These are phyloP conservation scores for Naganishia cerealis DNA, from an alignment of 1,284 basidiomycete genomes.

Conservation along the genomic window DNA sequence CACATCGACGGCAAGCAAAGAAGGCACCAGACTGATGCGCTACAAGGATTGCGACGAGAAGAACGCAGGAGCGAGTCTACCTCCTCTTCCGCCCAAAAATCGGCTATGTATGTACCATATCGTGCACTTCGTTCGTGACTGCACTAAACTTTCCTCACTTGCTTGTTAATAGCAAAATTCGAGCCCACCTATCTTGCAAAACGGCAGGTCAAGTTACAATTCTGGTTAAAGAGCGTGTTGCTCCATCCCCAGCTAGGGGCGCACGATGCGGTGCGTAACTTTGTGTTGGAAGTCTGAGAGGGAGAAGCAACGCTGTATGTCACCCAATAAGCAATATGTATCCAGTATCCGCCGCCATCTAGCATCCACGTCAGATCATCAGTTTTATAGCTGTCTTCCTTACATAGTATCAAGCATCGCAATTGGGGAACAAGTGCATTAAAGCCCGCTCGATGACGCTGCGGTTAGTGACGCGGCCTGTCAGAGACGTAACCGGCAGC, in stretches of 20 bases:
- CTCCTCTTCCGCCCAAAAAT: constrained; percentile 34
- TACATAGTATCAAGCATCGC: too few relatives aligned
- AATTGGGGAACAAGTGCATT: too few relatives aligned
- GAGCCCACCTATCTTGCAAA: constrained; percentile 32
- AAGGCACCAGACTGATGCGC: neutral
- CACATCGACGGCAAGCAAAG: neutral
- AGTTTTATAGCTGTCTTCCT: too few relatives aligned
- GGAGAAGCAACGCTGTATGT: neutral
- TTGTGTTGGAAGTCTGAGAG: constrained; percentile 25
- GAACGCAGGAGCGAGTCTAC: constrained; percentile 29
- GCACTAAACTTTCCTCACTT: neutral
- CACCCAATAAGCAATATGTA: neutral
- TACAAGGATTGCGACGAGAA: neutral
- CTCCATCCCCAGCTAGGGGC: constrained; percentile 31
- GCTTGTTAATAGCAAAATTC: constrained; percentile 29
- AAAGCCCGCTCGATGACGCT: too few relatives aligned
- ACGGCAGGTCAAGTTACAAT: constrained; percentile 30
- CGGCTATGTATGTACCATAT: constrained; percentile 20
- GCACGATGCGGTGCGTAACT: constrained; percentile 18
- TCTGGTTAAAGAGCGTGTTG: constrained; percentile 34
- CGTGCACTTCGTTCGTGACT: neutral
- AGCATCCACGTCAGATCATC: too few relatives aligned
- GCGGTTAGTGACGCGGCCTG: too few relatives aligned
- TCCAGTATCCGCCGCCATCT: neutral
- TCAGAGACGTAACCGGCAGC: too few relatives aligned